These are phyloP conservation scores for Monosporozyma yasuniensis DNA, from an alignment of 805 yeast genomes.

Conservation along the genomic window DNA sequence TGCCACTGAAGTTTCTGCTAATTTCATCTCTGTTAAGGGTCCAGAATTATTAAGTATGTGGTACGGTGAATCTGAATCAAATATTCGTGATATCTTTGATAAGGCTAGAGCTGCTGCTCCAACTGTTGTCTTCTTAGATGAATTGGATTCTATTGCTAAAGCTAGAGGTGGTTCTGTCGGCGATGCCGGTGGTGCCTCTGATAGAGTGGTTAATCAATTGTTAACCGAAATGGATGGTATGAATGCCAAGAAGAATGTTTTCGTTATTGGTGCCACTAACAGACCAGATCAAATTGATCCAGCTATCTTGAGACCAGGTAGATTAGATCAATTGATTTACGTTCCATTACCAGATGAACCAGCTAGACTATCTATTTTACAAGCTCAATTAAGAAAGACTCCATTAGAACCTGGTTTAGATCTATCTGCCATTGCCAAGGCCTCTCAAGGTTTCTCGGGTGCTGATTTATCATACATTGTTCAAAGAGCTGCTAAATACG, in stretches of 20 bases:
- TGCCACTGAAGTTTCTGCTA: conserved; percentile 98
- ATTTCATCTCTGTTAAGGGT: conserved; percentile 74
- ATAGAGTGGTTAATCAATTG: conserved; percentile 94
- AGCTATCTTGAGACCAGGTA: conserved; percentile 96
- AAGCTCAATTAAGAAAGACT: conserved; percentile 95
- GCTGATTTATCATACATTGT: conserved; percentile 96
- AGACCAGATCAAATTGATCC: conserved; percentile 99
- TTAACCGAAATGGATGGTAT: conserved; percentile 99
- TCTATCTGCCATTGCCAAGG: conserved; percentile 77
- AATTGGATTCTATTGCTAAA: conserved; percentile 94
- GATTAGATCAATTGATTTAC: conserved; percentile 95
- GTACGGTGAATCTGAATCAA: conserved; percentile 97
- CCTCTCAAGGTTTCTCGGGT: conserved; percentile 98
- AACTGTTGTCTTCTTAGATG: conserved; percentile 96
- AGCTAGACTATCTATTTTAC: conserved; percentile 86
- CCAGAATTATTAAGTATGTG: conserved; percentile 77
- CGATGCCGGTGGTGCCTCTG: conserved; percentile 98
- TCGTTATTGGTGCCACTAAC: conserved; percentile 98
- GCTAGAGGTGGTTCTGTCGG: conserved; percentile 95
- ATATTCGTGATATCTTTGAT: conserved; percentile 94
- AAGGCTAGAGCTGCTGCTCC: conserved; percentile 99
- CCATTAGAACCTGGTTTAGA: conserved; percentile 97
- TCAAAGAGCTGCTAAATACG: conserved; percentile 97
- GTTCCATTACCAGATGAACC: conserved; percentile 96
- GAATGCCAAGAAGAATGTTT: conserved; percentile 98